Evolutionary conservation across 257 asterid genomes (phyloP), one percentile per base, ranked within the genome.

Genomic region (Solanum bulbocastanum): DNA sequence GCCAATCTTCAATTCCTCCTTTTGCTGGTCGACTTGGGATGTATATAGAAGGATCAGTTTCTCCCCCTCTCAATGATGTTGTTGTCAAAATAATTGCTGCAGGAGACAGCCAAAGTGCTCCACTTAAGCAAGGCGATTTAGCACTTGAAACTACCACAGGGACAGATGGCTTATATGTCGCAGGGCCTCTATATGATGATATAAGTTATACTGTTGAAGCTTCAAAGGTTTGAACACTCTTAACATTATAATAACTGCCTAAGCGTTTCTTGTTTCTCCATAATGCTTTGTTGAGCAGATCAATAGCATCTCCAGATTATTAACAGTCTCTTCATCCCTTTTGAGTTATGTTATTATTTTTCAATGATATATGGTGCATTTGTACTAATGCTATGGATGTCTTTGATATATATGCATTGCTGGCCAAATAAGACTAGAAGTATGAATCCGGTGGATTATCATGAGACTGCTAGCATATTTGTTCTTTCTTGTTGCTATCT

Each of bases 181-280:
- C 98, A 22, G 99, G 99, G 71, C 98, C 99, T 86, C 95, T 97
- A n/a, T 97, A 97, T 90, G 99, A 95, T 91, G 99, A 95, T 91
- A 92, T 92, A 85, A 87, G 87, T 83, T 97, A 97, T 94, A 89
- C 85, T 27, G 83, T 92, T 35, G 94, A 94, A 86, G 98, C 99
- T 90, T 94, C 98, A 87, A 97, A 97, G 98, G 99, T 96, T 88
- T 87, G 94, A 87, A 83, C 35, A 39, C 52, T 49, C 68, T 49
- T 10, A 39, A 82, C 42, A 36, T 36, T 44, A 81, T 32, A 25
- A 8, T 25, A 18, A 30, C 68, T 32, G 42, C 85, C 44, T 20
- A 44, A 46, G 68, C 8, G 0, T 16, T 79, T 79, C 42, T 18
- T 46, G 68, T 30, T 81, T 81, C 68, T 81, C 36, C 27, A 46